Evolutionary conservation across 176 grass and related monocot species (phyloP).

Genomic region (Pontederia crassipes): DNA sequence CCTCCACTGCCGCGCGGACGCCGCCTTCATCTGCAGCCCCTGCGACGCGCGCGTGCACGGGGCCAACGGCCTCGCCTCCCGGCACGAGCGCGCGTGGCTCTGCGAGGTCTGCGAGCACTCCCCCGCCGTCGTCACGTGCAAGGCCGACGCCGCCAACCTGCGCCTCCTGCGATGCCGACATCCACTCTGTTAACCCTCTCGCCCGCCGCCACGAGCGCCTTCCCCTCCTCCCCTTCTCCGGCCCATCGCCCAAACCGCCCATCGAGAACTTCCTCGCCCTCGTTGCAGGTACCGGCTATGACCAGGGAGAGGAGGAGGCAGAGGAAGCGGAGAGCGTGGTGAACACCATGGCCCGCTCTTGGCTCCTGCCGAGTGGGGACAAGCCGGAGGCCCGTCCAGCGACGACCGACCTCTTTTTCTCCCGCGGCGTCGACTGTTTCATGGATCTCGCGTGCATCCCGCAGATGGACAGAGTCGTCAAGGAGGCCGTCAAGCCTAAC

Average conservation of each 20-base stretch:
- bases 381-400: too few species aligned
- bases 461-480: too few species aligned
- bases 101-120: conserved; percentile 86
- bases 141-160: conserved; percentile 81
- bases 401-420: too few species aligned
- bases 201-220: conserved; percentile 71
- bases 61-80: conserved; percentile 9
- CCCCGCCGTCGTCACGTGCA: conserved; percentile 70
- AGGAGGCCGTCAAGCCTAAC: too few species aligned
- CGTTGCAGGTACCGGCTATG: neutral
- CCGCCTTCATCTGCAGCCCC: conserved; percentile 3
- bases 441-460: too few species aligned
- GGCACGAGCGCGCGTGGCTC: conserved; percentile 51
- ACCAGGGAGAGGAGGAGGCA: too few species aligned
- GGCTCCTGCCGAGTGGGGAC: too few species aligned
- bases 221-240: conserved; percentile 46
- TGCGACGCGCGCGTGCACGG: conserved; percentile 11
- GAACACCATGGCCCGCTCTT: too few species aligned
- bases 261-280: neutral
- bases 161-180: conserved; percentile 17
- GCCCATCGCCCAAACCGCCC: neutral
- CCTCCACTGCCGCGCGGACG: conserved; percentile 8
- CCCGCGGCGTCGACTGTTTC: too few species aligned
- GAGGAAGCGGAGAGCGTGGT: too few species aligned
- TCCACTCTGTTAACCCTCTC: conserved; percentile 62